Evolutionary conservation across 345 rosid species (phyloP).

Genomic region (Dimocarpus longan): DNA sequence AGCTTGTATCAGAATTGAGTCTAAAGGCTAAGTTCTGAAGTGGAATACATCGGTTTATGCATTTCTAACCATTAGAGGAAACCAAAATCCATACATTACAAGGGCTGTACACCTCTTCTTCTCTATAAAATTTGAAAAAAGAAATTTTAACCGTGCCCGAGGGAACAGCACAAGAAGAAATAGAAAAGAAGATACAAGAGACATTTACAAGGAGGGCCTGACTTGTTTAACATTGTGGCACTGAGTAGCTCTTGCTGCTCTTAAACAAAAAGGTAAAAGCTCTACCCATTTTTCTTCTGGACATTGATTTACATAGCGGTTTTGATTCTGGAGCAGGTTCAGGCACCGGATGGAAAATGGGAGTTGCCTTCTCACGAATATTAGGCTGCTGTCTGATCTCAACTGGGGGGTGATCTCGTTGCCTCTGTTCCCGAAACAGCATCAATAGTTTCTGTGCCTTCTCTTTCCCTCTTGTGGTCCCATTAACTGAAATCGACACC

Average conservation of each 20-base stretch:
- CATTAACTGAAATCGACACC: slow-evolving; percentile 92
- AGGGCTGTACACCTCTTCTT: slow-evolving; percentile 66
- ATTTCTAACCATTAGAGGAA: slow-evolving; percentile 22
- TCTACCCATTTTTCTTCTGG: slow-evolving; percentile 70
- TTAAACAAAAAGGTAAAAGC: slow-evolving; percentile 84
- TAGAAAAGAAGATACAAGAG: slow-evolving; percentile 38
- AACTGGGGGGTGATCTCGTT: slow-evolving; percentile 63
- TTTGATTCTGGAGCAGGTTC: slow-evolving; percentile 50
- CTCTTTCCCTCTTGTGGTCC: slow-evolving; percentile 81
- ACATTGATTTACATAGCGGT: slow-evolving; percentile 63
- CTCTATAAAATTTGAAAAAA: slow-evolving; percentile 38
- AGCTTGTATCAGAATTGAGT: neutral
- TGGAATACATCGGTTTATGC: slow-evolving; percentile 20
- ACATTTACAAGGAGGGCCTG: slow-evolving; percentile 46
- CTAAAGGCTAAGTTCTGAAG: slow-evolving; percentile 7
- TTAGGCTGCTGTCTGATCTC: slow-evolving; percentile 33
- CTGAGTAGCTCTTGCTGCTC: slow-evolving; percentile 86
- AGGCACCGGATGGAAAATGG: slow-evolving; percentile 30
- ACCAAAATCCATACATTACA: slow-evolving; percentile 42
- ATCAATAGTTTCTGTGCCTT: slow-evolving; percentile 87
- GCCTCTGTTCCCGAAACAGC: slow-evolving; percentile 93
- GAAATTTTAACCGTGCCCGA: slow-evolving; percentile 25
- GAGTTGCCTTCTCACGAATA: slow-evolving; percentile 34
- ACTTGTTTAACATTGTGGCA: slow-evolving; percentile 46
- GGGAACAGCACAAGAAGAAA: slow-evolving; percentile 21